Evolutionary conservation across 2,329 filamentous ascomycete genomes (phyloP).

Genomic region (Nemania sp.): DNA sequence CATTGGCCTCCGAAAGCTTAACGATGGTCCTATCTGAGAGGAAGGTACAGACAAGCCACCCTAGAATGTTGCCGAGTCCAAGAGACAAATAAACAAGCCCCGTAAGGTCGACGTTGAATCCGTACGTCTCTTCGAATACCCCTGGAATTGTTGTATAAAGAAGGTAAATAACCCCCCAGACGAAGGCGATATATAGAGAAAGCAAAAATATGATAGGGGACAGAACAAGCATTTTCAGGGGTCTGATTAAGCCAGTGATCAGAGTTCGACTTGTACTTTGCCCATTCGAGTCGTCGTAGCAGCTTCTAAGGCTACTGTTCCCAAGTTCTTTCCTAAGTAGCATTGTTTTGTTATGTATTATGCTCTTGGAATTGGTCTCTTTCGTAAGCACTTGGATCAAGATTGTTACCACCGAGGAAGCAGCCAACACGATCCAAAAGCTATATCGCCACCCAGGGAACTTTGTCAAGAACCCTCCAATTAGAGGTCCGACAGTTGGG

Average conservation of each 20-base stretch:
- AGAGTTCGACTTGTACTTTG: slow-evolving; percentile 23
- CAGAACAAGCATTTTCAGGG: slow-evolving; percentile 61
- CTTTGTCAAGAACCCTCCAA: slow-evolving; percentile 60
- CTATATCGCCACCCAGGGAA: slow-evolving; percentile 62
- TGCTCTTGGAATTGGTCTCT: slow-evolving; percentile 3
- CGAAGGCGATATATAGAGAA: slow-evolving; percentile 53
- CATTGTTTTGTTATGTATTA: slow-evolving; percentile 50
- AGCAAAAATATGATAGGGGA: slow-evolving; percentile 66
- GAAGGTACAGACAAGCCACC: slow-evolving; percentile 24
- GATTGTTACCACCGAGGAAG: slow-evolving; percentile 22
- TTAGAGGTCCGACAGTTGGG: slow-evolving; percentile 59
- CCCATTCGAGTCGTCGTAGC: slow-evolving; percentile 22
- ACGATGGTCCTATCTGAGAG: slow-evolving; percentile 53
- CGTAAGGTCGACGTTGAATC: slow-evolving; percentile 45
- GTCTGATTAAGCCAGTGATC: slow-evolving; percentile 53
- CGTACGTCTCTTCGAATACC: slow-evolving; percentile 54
- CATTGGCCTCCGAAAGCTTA: slow-evolving; percentile 52
- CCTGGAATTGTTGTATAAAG: slow-evolving; percentile 57
- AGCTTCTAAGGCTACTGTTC: slow-evolving; percentile 49
- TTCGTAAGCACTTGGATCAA: background rate
- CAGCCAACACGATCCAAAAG: slow-evolving; percentile 60
- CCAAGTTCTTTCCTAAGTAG: slow-evolving; percentile 48
- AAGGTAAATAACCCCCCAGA: slow-evolving; percentile 54
- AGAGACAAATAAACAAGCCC: slow-evolving; percentile 65
- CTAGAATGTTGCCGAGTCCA: slow-evolving; percentile 50